Base-by-base conservation (phyloP, 2,329 filamentous ascomycete genomes). In the Aspergillus novoparasiticus region DNA sequence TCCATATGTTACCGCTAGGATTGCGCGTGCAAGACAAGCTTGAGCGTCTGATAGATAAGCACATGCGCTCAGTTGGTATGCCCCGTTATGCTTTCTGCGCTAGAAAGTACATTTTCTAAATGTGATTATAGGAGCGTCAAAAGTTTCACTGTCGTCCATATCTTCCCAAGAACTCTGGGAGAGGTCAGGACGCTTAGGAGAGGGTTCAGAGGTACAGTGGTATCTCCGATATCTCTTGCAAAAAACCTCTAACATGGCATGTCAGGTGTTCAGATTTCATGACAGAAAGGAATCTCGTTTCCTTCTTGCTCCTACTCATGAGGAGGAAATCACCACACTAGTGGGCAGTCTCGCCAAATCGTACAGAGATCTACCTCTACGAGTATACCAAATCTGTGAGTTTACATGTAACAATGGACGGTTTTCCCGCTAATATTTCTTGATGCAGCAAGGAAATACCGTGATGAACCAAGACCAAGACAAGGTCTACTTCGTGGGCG, bases 261-360 rank as follows among this genome's bases (percentile, higher is more conserved):
- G 12, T 61, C 66, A 95, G 89, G 85, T 97, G 23, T 94, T 97
- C 69, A 87, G 86, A 48, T 86, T 98, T 54, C 80, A 85, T 51
- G 95, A 98, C 77, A 87, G 95, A 61, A 95, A 91, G 76, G 86
- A 90, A 8, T 82, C 85, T 0, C 83, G 86, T 4, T 92, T 92
- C 65, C 84, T 99, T 34, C 85, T 99, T 4, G 90, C 93, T 1
- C 95, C 95, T 0, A 99, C 95, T 0, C 95, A 99, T 66, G 95
- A 99, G 74, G 95, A 99, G 76, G 95, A 99, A 75, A 95, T 99
- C 69, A 99, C 95, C 0, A 82, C 85, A 0, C 82, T 99, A 2
- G 91, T 97, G 1, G 87, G 88, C 4, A 86, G 85, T 61, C 85
- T 89, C 19, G 83, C 94, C 1, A 87, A 89, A 48, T 97, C 94